Base-by-base conservation (phyloP, 148 eudicot genomes). In the Simmondsia chinensis region DNA sequence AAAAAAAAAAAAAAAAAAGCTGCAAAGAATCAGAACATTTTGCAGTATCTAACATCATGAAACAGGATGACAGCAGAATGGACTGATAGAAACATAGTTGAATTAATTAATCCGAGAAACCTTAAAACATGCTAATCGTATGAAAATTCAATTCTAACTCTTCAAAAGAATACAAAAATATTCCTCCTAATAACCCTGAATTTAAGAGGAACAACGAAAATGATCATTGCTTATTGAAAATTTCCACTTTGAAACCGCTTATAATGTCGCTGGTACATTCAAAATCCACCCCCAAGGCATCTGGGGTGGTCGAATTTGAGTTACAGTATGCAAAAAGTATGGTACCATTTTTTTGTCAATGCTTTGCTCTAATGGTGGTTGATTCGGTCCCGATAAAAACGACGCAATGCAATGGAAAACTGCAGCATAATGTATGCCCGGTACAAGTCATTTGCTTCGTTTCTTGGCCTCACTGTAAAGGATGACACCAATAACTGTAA, bases 401-500 rank as follows among this genome's bases (percentile, higher is more conserved):
- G 11, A 40, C 44, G 42, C 34, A 24, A 43, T 35, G 38, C 18
- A 33, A 30, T 51, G 28, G 33, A 24, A 50, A 50, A 28, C 21
- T 55, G 26, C 23, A 27, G 41, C 46, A 44, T 48, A 42, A 33
- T 39, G 7, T 20, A 22, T 50, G 5, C 3, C 20, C 12, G 18
- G n/a, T 22, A 18, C 33, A 4, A 43, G 6, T 73, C 69, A 75
- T 68, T 74, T 75, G 70, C 83, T 82, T 37, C 91, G 76, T 64
- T 86, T 87, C 68, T 87, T 87, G 60, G 84, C 87, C 63, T 87
- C 84, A 6, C 93, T 76, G 29, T 87, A 87, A 36, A 82, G 81
- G 62, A 87, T 57, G 31, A 87, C 96, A 15, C 96, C 96, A 5
- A 76, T 13, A 15, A 87, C 94, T 1, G 96, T 87, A 16, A 87